phyloP scores from a whole-genome alignment of 495 filamentous ascomycete genomes.

The Penicillium soppii region DNA sequence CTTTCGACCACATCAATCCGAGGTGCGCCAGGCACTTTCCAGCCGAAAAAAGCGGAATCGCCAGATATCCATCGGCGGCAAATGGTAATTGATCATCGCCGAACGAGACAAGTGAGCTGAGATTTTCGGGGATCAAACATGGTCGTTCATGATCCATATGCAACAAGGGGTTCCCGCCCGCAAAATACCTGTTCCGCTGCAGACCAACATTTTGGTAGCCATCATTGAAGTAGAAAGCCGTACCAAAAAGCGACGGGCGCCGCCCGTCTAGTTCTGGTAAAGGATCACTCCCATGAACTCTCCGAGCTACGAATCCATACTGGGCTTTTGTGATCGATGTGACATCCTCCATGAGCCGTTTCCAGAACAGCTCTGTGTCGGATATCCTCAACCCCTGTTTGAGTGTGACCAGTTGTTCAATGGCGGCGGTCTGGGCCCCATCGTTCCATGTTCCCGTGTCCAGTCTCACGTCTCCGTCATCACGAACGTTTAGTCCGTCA shows the following conservation, averaged over 20 bases:
- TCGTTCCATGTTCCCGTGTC: conserved; percentile 48
- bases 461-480: conserved; percentile 52
- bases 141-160: conserved; percentile 76
- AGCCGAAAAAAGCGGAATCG: conserved; percentile 68
- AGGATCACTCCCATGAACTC: conserved; percentile 59
- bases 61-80: conserved; percentile 67
- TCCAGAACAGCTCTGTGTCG: conserved; percentile 65
- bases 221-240: conserved; percentile 70
- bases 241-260: conserved; percentile 62
- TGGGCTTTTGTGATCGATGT: conserved; percentile 64
- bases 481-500: conserved; percentile 33
- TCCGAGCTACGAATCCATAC: conserved; percentile 69
- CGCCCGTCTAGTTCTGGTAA: conserved; percentile 36
- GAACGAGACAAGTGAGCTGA: conserved; percentile 57
- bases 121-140: conserved; percentile 65
- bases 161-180: conserved; percentile 61
- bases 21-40: conserved; percentile 73
- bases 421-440: conserved; percentile 57
- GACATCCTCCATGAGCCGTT: conserved; percentile 63
- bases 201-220: conserved; percentile 53
- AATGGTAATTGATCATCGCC: conserved; percentile 62
- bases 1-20: conserved; percentile 70
- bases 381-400: conserved; percentile 58
- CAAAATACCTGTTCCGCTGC: conserved; percentile 62
- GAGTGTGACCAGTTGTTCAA: conserved; percentile 60